Base-by-base conservation (phyloP, 352 stramenopile genomes). In the Pythium apleroticum region DNA sequence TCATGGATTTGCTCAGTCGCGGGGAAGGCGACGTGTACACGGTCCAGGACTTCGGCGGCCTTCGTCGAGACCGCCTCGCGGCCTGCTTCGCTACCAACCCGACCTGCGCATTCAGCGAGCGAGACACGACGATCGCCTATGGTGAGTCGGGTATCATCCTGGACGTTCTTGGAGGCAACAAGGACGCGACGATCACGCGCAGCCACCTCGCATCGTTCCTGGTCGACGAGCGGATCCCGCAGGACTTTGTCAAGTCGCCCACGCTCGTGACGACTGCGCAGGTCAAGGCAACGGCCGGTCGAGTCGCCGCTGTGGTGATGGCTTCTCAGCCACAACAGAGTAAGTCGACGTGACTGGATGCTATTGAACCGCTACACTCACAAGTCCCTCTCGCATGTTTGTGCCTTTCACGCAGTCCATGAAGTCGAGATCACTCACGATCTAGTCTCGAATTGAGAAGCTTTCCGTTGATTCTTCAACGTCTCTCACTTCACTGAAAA, bases 1-100 rank as follows among this genome's bases (percentile, higher is more conserved):
- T 66, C 19, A 52, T 71, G 20, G 67, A 76, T 28, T 28, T 85
- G 24, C 63, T 80, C 49, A 50, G 25, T 4, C 68, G 65, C 6
- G 64, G 49, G 19, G 46, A 37, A 1, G 17, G 25, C 52, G 35
- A 28, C 0, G 22, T 30, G n/a, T 50, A 58, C 35, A 54, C 55
- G 4, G 39, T 57, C 33, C 12, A 60, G n/a, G 35, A 57, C 1
- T 28, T 70, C 28, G 65, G 31, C 31, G 4, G 37, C 4, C 31
- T 50, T 9, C 48, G 80, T 43, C 56, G 48, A 12, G 30, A 57
- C 4, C 52, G 39, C 3, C 15, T 49, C 14, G 31, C 49, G 0
- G 19, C 12, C 0, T 70, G 64, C 50, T 50, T 65, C n/a, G 56
- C 55, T 15, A 60, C 52, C 2, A 28, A 33, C 17, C 19, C 25